phyloP scores from a whole-genome alignment of 2,329 filamentous ascomycete genomes.

The Colletotrichum lentis region DNA sequence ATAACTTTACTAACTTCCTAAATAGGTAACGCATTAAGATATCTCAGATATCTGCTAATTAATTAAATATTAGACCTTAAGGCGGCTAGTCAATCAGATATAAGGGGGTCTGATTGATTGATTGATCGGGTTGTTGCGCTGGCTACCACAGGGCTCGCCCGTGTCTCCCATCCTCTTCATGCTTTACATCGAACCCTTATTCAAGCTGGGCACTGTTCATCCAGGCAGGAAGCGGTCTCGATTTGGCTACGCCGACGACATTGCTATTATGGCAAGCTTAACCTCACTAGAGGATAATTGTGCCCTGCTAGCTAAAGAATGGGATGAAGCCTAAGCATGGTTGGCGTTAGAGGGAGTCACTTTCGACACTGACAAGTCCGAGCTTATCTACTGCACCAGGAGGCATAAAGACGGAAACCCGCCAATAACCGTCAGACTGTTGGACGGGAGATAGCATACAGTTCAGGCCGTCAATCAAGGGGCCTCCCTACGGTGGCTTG shows the following conservation, averaged over 20 bases:
- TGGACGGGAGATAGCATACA: background rate
- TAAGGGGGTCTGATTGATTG: no score
- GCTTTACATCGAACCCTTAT: background rate
- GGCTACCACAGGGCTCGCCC: background rate
- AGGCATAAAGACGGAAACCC: background rate
- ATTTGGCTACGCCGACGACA: background rate
- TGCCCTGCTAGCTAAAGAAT: background rate
- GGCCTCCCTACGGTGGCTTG: background rate
- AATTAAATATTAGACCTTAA: no score
- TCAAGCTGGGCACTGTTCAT: background rate
- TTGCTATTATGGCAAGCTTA: background rate
- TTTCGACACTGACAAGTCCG: background rate
- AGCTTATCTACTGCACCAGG: background rate
- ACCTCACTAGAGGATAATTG: background rate
- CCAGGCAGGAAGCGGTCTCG: background rate
- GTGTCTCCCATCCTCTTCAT: background rate
- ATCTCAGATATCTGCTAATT: no score
- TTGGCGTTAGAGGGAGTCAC: background rate
- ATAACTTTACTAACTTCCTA: no score
- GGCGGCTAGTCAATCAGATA: no score
- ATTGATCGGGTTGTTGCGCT: no score
- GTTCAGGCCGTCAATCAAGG: background rate
- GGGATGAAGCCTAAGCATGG: background rate
- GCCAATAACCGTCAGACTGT: background rate
- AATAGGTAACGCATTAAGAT: no score